Evolutionary conservation across 768 basidiomycete genomes (phyloP).

Genomic region (Serendipita sp.): DNA sequence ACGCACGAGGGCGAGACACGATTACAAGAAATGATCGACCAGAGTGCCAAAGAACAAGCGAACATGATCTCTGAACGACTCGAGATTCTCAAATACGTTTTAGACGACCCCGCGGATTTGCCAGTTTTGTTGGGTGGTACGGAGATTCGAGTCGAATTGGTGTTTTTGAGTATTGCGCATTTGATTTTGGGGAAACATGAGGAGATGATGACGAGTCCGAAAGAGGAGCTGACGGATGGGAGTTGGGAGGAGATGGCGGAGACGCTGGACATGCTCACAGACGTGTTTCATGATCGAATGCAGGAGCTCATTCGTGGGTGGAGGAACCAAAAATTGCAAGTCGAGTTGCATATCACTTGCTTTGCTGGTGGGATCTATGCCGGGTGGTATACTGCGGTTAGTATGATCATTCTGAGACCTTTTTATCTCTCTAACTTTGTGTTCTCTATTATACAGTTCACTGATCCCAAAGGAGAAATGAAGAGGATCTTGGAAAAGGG

Average conservation of each 20-base stretch:
- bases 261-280: not conserved
- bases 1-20: not conserved
- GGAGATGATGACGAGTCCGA: not conserved
- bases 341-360: constrained; percentile 5
- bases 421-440: not conserved
- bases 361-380: constrained; percentile 3
- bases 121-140: not conserved
- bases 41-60: not conserved
- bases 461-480: not conserved
- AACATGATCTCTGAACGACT: not conserved
- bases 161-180: not conserved
- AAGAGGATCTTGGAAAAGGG: not conserved
- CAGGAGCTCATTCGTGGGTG: not conserved
- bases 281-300: constrained; percentile 3
- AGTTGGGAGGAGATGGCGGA: not conserved
- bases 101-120: not conserved
- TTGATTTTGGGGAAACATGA: not conserved
- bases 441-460: not conserved
- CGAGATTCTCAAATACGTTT: not conserved
- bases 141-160: not conserved
- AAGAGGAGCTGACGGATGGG: not conserved
- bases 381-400: constrained; percentile 1
- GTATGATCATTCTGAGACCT: not conserved
- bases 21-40: not conserved
- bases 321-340: constrained; percentile 4